phyloP scores from a whole-genome alignment of 2,329 filamentous ascomycete genomes.

The Drechmeria coniospora region DNA sequence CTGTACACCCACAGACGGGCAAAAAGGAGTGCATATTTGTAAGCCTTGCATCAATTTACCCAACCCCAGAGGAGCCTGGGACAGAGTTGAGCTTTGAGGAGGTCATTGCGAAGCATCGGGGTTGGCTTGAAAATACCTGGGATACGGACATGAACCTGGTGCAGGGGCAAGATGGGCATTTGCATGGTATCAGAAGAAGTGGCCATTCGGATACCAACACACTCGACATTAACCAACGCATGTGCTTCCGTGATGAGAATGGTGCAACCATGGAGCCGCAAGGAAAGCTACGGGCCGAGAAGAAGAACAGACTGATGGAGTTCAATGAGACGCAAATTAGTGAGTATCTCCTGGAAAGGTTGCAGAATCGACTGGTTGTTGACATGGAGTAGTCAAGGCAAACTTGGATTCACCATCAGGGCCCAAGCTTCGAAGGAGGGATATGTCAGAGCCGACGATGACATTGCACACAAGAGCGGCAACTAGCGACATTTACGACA shows the following conservation, averaged over 20 bases:
- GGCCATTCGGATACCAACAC: conserved; percentile 18
- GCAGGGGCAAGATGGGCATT: conserved; percentile 10
- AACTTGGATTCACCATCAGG: conserved; percentile 81
- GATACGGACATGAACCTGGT: conserved; percentile 23
- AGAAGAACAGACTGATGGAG: conserved; percentile 69
- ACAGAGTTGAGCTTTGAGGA: conserved; percentile 87
- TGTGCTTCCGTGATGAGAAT: conserved; percentile 41
- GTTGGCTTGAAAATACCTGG: conserved; percentile 48
- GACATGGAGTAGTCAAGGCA: conserved; percentile 55
- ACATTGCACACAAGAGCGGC: conserved; percentile 90
- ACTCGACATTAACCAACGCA: conserved; percentile 27
- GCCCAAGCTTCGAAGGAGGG: conserved; percentile 71
- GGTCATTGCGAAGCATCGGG: conserved; percentile 61
- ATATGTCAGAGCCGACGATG: conserved; percentile 77
- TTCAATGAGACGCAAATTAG: conserved; percentile 86
- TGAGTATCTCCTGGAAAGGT: conserved; percentile 28
- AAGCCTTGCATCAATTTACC: conserved; percentile 73
- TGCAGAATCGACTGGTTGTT: conserved; percentile 6
- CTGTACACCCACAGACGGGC: conserved; percentile 67
- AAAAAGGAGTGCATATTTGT: conserved; percentile 79
- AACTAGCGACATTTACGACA: conserved; percentile 92
- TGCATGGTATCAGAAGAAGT: conserved; percentile 17
- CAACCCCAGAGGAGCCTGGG: conserved; percentile 52
- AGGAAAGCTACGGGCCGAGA: conserved; percentile 31
- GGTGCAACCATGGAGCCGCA: conserved; percentile 31